Evolutionary conservation across 306 rosid species (phyloP), one percentile per base, ranked within the genome.

Genomic region (Prunus armeniaca): DNA sequence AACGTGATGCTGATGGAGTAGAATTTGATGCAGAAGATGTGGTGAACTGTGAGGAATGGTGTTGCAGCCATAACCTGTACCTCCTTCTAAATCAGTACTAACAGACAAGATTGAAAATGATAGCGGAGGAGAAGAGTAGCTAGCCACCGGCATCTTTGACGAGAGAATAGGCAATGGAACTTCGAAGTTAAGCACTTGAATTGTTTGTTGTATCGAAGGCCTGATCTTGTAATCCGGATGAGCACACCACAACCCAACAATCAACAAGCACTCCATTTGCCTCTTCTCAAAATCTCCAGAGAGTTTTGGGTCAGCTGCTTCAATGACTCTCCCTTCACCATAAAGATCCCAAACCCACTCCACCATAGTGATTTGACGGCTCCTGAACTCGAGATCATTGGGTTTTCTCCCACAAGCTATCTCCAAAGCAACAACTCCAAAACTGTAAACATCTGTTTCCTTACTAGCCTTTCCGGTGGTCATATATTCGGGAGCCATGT

Each of bases 331-430:
- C 9, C 75, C 75, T 32, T 71, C 75, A 6, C 51, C 51, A n/a
- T 71, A 71, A 2, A 71, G 65, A 22, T 34, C 30, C 75, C 65
- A 71, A 20, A 71, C 75, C 75, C 75, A 71, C 20, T 71, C 65
- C 2, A 54, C 75, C 75, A 71, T 17, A 1, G n/a, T 32, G 2
- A 32, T 12, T 54, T 71, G 32, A 4, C 13, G n/a, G 0, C 0
- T 17, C 19, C 2, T 32, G 0, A 12, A 13, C 12, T 38, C 32
- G 3, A 1, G 0, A n/a, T 71, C 51, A 12, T 55, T 55, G 0
- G 75, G 20, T 54, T n/a, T 71, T n/a, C 75, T n/a, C 65, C 65
- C 75, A 3, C 65, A 71, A 0, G 51, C 51, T 12, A 55, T 71
- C 17, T 71, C 75, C 20, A 55, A 55, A 3, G 65, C 75, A 12